phyloP scores from a whole-genome alignment of 1,139 yeast species.

The Taphrina sp. region DNA sequence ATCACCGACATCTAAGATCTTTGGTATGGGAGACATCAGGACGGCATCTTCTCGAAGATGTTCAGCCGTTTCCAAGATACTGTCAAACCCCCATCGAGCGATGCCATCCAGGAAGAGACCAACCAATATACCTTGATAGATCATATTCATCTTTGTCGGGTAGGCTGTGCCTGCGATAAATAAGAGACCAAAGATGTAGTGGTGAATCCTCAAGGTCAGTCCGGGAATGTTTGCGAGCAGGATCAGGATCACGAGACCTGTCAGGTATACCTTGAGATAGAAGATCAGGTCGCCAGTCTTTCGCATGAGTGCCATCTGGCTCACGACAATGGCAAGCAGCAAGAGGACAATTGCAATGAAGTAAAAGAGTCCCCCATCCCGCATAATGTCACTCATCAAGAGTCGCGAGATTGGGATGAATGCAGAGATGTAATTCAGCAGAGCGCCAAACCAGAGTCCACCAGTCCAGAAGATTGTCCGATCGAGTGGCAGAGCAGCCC shows the following conservation, averaged over 20 bases:
- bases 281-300: conserved; percentile 63
- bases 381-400: conserved; percentile 64
- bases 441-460: conserved; percentile 76
- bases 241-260: conserved; percentile 52
- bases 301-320: conserved; percentile 77
- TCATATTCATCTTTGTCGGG: conserved; percentile 62
- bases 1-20: conserved; percentile 28
- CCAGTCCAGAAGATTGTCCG: conserved; percentile 71
- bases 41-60: conserved; percentile 71
- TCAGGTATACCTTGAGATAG: conserved; percentile 55
- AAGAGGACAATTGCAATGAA: conserved; percentile 53
- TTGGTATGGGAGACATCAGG: conserved; percentile 37
- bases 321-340: conserved; percentile 55
- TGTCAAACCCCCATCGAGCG: conserved; percentile 90
- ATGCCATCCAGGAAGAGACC: conserved; percentile 84
- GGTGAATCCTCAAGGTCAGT: conserved; percentile 77
- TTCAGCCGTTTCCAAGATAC: conserved; percentile 73
- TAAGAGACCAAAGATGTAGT: conserved; percentile 76
- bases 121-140: conserved; percentile 78
- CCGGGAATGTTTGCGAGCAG: conserved; percentile 60
- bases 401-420: conserved; percentile 82
- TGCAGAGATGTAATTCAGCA: conserved; percentile 86
- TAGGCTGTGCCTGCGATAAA: conserved; percentile 75
- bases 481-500: conserved; percentile 44
- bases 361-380: conserved; percentile 58